Evolutionary conservation across 2,329 filamentous ascomycete species (phyloP), one percentile per base, ranked within the genome.

Genomic region (Didymella sp.): DNA sequence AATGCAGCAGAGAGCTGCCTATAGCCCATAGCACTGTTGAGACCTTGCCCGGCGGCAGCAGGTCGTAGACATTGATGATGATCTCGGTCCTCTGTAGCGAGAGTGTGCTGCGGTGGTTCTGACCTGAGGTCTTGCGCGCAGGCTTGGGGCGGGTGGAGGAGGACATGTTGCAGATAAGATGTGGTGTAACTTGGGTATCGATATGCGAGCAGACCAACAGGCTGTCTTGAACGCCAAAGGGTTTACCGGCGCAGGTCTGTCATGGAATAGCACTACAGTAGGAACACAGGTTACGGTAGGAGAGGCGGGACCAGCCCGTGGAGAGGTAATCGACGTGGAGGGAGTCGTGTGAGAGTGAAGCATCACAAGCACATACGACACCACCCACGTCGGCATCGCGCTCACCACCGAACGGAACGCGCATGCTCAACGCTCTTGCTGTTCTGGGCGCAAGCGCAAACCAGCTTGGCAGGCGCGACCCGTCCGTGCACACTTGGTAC

Each of bases 21-120:
- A 94, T 73, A 19, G 87, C 84, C 91, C 91, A 96, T 27, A 96
- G 83, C 12, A 91, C 67, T 0, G 89, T 87, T n/a, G 90, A 88
- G 35, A 95, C 76, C 66, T 87, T 86, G 46, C 90, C 89, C 37
- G 90, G 89, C 85, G 89, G 87, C 15, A 93, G 80, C 7, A 92
- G 80, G 74, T 92, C 90, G 70, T 93, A 93, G 68, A 92, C 87
- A 70, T 92, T 87, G 70, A 93, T 92, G 44, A 85, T 78, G 59
- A 93, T 84, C 72, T 92, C 87, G 2, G 88, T 91, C 71, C 89
- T 89, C 64, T 88, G 86, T 19, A 90, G 77, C 15, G 88, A 89
- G 43, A 90, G 73, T 1, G 88, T 90, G 54, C 85, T 87, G 60
- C 88, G 80, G 71, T 90, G 89, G 42, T 77, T 74, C 42, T 75